Conservation (phyloP, 2,329 filamentous ascomycete genomes). For the Cercospora janseana region DNA sequence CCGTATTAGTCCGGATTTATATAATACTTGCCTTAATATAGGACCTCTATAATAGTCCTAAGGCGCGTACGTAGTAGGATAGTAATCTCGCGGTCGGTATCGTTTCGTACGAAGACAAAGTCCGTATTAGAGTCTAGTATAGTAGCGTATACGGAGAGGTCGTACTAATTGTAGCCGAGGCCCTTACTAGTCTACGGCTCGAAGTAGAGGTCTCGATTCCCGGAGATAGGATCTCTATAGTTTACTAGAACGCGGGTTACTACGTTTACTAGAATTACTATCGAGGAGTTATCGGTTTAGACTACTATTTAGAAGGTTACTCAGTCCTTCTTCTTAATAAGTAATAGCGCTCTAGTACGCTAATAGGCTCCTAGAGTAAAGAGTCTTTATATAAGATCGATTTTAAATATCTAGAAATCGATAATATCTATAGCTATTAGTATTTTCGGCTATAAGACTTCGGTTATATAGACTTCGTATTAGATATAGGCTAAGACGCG, state of each 20-base stretch:
- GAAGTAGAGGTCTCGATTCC: neutral
- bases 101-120: too few relatives aligned
- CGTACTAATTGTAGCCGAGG: neutral
- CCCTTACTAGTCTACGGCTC: neutral
- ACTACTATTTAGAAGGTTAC: neutral
- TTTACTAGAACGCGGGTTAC: neutral
- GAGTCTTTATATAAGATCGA: neutral
- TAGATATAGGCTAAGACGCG: neutral
- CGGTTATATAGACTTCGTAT: neutral
- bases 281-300: neutral
- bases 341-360: neutral
- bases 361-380: neutral
- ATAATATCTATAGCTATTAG: neutral
- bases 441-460: neutral
- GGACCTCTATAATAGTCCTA: too few relatives aligned
- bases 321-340: too few relatives aligned
- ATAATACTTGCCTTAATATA: too few relatives aligned
- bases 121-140: neutral
- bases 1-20: too few relatives aligned
- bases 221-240: neutral
- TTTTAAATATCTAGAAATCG: neutral
- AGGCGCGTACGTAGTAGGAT: too few relatives aligned
- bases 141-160: neutral
- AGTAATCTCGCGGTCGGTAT: too few relatives aligned
- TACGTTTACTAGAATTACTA: neutral